Evolutionary conservation across 495 filamentous ascomycete species (phyloP), one percentile per base, ranked within the genome.

Genomic region (Penicilliopsis zonata): DNA sequence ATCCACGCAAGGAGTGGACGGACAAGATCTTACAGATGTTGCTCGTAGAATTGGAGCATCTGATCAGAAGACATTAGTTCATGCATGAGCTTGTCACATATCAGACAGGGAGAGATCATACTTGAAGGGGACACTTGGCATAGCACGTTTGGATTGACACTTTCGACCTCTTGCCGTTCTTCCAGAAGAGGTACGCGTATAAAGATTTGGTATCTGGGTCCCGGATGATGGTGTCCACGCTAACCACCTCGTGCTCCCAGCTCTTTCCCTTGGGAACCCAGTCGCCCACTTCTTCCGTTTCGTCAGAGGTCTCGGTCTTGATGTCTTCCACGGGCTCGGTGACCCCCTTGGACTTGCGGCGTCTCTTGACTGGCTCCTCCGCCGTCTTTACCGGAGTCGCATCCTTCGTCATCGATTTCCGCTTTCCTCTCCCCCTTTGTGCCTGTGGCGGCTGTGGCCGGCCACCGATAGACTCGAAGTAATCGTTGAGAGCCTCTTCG

Each of bases 381-480:
- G n/a, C n/a, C 13, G 28, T 8, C 15, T 38, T 35, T 15, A 49
- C 14, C 9, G 51, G 29, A n/a, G 41, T 39, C 5, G 41, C 32
- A 24, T 63, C 58, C 35, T 51, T 41, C 24, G 41, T 51, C 33
- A 49, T 53, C 0, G 57, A 63, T 44, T 62, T 62, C 41, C 51
- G 53, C 41, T 57, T 62, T 42, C 30, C 46, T 21, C 10, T 28
- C 30, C 17, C 30, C 30, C 15, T 36, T 25, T 28, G 40, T 36
- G 27, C 29, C 36, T 32, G 39, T 33, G 28, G 25, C 32, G 44
- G 22, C 30, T 38, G 29, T 1, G 67, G 76, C 16, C 60, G 57
- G 8, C 76, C 76, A 19, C 76, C 76, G n/a, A 75, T 61, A 15
- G 32, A 47, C 9, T 55, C 41, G 46, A 61, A 76, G 47, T 81